Evolutionary conservation across 1,139 yeast species (phyloP).

Genomic region (Taiozyma sp.): DNA sequence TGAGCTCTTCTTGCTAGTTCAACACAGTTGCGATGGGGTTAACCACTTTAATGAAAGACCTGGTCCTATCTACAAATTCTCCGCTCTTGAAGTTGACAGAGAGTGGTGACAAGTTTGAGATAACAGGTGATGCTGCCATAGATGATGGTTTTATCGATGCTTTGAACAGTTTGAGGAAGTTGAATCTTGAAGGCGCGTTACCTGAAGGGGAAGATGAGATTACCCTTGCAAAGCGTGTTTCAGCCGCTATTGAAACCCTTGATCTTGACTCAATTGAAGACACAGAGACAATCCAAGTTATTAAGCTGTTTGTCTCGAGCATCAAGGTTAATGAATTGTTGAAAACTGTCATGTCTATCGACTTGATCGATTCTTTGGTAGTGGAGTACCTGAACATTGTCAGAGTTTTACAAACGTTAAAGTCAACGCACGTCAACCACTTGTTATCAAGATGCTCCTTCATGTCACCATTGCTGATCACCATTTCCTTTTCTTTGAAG

Average conservation of each 20-base stretch:
- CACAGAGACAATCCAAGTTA: slow-evolving; percentile 4
- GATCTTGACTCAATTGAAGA: not conserved
- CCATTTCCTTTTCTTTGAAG: slow-evolving; percentile 20
- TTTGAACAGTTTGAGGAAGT: slow-evolving; percentile 7
- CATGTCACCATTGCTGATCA: slow-evolving; percentile 20
- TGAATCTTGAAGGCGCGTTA: slow-evolving; percentile 4
- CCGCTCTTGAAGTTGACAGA: not conserved
- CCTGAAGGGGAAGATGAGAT: not conserved
- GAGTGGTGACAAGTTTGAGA: not conserved
- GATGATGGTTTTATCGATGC: slow-evolving; percentile 2
- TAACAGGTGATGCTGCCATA: not conserved
- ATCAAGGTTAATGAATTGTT: slow-evolving; percentile 11
- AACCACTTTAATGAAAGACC: not conserved
- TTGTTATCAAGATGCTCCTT: slow-evolving; percentile 14
- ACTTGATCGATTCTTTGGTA: slow-evolving; percentile 8
- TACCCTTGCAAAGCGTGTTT: not conserved
- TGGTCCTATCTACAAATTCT: not conserved
- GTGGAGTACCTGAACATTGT: slow-evolving; percentile 11
- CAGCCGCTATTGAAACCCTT: not conserved
- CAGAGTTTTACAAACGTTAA: slow-evolving; percentile 8
- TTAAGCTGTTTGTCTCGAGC: slow-evolving; percentile 15
- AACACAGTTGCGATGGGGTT: not conserved
- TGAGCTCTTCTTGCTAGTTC: not conserved
- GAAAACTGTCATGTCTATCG: slow-evolving; percentile 11
- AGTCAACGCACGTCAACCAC: not conserved